A percentile compares a stretch with the other conserved stretches of the same genome.
Evolutionary conservation across 1,284 basidiomycete species (phyloP).

Genomic region (Cutaneotrichosporon sp.): DNA sequence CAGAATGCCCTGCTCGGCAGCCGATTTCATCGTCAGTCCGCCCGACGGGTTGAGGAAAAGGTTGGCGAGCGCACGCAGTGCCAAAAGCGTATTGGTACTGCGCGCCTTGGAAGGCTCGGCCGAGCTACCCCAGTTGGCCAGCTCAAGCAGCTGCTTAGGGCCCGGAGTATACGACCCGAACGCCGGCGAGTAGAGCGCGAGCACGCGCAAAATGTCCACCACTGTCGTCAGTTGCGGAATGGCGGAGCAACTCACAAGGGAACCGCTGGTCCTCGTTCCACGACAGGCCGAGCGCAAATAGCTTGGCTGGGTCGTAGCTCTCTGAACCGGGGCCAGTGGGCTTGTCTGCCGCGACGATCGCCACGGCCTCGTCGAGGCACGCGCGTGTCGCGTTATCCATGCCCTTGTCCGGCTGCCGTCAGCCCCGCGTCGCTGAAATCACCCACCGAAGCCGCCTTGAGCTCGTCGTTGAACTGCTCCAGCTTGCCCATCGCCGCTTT

Average conservation of each 20-base stretch:
- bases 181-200: conserved; percentile 61
- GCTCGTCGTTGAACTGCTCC: conserved; percentile 67
- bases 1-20: conserved; percentile 56
- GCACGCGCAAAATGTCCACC: conserved; percentile 75
- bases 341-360: conserved; percentile 12
- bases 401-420: conserved; percentile 60
- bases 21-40: conserved; percentile 52
- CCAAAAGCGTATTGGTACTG: conserved; percentile 82
- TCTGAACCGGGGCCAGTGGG: conserved; percentile 16
- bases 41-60: conserved; percentile 53
- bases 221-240: conserved; percentile 52
- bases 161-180: conserved; percentile 52
- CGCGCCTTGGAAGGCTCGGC: conserved; percentile 61
- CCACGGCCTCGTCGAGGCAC: conserved; percentile 9
- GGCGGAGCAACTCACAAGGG: conserved; percentile 49
- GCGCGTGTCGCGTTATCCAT: conserved; percentile 56
- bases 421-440: neutral
- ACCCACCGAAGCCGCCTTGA: conserved; percentile 49
- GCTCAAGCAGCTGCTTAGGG: conserved; percentile 58
- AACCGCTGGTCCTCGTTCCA: conserved; percentile 80
- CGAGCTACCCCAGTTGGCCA: conserved; percentile 60
- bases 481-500: conserved; percentile 77
- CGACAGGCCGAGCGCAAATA: conserved; percentile 62
- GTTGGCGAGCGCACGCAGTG: conserved; percentile 76
- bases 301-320: conserved; percentile 57